phyloP scores from a whole-genome alignment of 1,139 yeast genomes.

The Pichia sp. region DNA sequence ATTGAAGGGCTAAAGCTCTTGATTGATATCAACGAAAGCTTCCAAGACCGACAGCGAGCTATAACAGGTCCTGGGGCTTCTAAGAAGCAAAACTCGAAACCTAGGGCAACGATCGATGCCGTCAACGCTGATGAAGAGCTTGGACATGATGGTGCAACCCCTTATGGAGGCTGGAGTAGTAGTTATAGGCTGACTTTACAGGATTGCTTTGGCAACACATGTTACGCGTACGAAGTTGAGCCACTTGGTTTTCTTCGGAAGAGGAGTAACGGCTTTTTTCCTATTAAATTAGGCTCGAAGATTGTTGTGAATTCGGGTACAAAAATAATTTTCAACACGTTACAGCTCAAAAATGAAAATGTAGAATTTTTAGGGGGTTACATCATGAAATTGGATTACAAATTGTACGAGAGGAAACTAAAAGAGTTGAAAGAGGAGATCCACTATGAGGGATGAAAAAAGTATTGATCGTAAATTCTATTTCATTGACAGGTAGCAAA shows the following conservation, averaged over 20 bases:
- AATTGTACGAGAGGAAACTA: constrained; percentile 30
- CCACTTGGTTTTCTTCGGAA: constrained; percentile 28
- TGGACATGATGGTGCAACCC: constrained; percentile 11
- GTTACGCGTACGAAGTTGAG: constrained; percentile 37
- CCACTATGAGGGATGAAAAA: constrained; percentile 18
- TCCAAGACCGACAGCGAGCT: constrained; percentile 24
- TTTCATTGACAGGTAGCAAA: neutral
- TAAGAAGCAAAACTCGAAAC: constrained; percentile 1
- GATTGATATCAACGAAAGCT: constrained; percentile 28
- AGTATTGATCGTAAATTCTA: neutral
- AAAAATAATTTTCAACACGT: constrained; percentile 23
- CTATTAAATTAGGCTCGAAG: constrained; percentile 36
- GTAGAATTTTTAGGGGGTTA: constrained; percentile 35
- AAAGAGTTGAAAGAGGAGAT: constrained; percentile 25
- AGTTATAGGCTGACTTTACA: constrained; percentile 38
- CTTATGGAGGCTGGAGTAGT: constrained; percentile 8
- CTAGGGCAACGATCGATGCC: constrained; percentile 21
- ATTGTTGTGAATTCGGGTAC: constrained; percentile 30
- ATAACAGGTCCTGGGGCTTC: neutral
- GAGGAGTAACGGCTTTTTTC: constrained; percentile 24
- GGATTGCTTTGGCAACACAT: constrained; percentile 34
- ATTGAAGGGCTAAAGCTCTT: constrained; percentile 33
- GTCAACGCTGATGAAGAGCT: constrained; percentile 23
- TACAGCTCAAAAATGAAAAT: constrained; percentile 23
- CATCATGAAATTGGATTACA: constrained; percentile 32